Evolutionary conservation across 1,284 basidiomycete genomes (phyloP), one percentile per base, ranked within the genome.

Genomic region (Moesziomyces globuligerus): DNA sequence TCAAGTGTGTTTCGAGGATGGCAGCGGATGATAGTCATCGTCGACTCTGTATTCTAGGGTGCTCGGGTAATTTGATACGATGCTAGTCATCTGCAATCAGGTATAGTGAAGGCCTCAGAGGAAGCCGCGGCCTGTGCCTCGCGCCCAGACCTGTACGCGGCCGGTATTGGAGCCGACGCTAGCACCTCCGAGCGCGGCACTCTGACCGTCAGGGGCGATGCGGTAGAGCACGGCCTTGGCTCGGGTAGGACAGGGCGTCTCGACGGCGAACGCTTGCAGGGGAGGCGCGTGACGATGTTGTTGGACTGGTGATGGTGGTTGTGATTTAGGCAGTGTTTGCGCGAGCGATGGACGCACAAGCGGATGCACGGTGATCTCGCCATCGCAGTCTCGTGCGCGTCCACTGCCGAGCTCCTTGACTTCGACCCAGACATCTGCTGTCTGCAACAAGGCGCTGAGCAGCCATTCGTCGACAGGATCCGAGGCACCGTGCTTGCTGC

Each of bases 321-420:
- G 23, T 20, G 55, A 21, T 7, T 45, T 7, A 1, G 51, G 18
- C 4, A 58, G 34, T 11, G 56, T 23, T 6, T 57, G 60, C 21
- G 69, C 69, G 17, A 72, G 40, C 0, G 61, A 59, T 13, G 67
- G 56, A 21, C 67, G 47, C 3, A 66, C 62, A 2, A 74, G 55
- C 0, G 62, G 58, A 47, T 74, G 72, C 9, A 74, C 62, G 10
- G 62, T 70, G 47, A 75, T 69, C 40, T 75, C 73, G 21, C 73
- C 73, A 44, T 72, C 62, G 45, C 73, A 75, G 50, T 75, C 73
- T 18, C 70, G 55, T 1, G 73, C 73, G 18, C 73, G 38, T 10
- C 73, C 73, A 39, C 70, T 72, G 13, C 38, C 43, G 11, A 75
- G 73, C 37, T 69, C 66, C 28, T 72, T 72, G 48, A 70, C 61